Evolutionary conservation across 768 basidiomycete genomes (phyloP), one percentile per base, ranked within the genome.

Genomic region (Cyclocybe cylindracea): DNA sequence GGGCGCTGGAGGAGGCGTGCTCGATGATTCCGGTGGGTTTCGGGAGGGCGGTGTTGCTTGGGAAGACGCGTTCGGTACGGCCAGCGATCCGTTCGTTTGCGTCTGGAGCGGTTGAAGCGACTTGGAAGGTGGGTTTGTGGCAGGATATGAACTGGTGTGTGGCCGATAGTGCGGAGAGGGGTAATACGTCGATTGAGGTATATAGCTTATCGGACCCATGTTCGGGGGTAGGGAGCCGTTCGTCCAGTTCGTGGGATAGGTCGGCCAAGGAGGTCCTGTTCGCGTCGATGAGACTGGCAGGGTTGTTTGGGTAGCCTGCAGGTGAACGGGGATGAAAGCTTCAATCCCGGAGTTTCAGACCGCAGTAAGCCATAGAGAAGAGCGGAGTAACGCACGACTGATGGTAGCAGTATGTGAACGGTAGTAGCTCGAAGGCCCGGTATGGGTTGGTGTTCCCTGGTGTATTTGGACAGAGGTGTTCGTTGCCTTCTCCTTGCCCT

Each of bases 361-460:
- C 13, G 41, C 11, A 50, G 14, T 35, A 43, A 32, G 36, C 33
- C 16, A 32, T 19, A 42, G 33, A 35, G 14, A 31, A 11, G 39
- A 10, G 29, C n/a, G 31, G 24, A 35, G 37, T 18, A 46, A 66
- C 70, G 59, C 66, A 74, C 82, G 72, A 44, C 73, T 61, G 14
- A 70, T 77, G 46, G 76, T 73, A 16, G 62, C 66, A 13, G 84
- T 85, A 55, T 87, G 86, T 61, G 79, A 80, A 34, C 84, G 80
- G 62, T 88, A 88, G 65, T 88, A 86, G 56, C 79, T 82, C 14
- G 80, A 78, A 41, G 82, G 70, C 3, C 75, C 72, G 32, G 70
- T 59, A 13, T 64, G 51, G 29, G 71, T 56, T 13, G 68, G 50
- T 55, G 70, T 42, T 61, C 66, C 38, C 65, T 62, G 53, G 59